Base-by-base conservation (phyloP, 148 eudicot species). In the Mesembryanthemum crystallinum region DNA sequence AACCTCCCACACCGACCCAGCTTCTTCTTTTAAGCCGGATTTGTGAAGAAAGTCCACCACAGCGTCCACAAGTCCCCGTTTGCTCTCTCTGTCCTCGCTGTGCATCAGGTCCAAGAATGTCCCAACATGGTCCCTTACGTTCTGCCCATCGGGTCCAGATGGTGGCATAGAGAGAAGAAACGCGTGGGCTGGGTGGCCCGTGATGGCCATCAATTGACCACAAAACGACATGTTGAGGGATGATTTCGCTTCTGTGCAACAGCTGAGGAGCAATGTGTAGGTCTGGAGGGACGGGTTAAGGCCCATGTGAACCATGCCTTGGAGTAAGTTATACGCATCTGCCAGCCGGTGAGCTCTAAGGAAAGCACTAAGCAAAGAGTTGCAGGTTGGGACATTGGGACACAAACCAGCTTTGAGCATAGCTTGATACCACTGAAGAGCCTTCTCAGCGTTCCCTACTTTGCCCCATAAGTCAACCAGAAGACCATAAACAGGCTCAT, bases 391-490 rank as follows among this genome's bases (percentile, higher is more conserved):
- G 51, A 96, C 97, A 74, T 96, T 96, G 0, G 99, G 98, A 75
- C 85, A 76, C 74, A 96, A 79, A 60, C 95, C 98, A 0, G 90
- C 98, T 65, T 87, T 65, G 17, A 96, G 91, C 99, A 96, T 96
- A 45, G 96, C 87, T 78, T 80, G 92, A 76, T 96, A 96, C 99
- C 99, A 96, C 11, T 80, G 86, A 83, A 89, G 83, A 30, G 99
- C 98, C 78, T 92, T 96, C 43, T 88, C 93, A 12, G 82, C 88
- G 78, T 96, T 88, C 33, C 99, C 99, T 3, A 89, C 84, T 80
- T 96, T 96, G 13, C 99, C 99, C 99, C 99, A 96, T 57, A 96
- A 74, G 71, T 92, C 99, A n/a, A 96, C 99, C 6, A 96, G 83
- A 67, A 92, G 93, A 32, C 99, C 99, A 73, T 92, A 96, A 28